phyloP scores from a whole-genome alignment of 2,329 filamentous ascomycete species.

The Colletotrichum endophyticum region DNA sequence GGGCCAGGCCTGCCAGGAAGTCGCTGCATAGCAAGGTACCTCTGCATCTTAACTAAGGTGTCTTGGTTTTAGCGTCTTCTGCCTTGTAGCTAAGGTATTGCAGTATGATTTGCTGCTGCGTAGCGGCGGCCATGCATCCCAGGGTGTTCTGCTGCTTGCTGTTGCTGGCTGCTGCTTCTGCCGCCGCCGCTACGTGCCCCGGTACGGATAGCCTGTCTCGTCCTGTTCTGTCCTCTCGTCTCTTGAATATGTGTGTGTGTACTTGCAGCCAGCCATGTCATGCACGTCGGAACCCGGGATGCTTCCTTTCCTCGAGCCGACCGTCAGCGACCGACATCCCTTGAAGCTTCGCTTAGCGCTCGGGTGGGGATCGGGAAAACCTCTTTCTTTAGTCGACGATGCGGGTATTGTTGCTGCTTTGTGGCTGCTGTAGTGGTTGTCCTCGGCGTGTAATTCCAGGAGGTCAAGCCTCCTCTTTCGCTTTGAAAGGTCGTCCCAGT shows the following conservation, averaged over 20 bases:
- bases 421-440: not conserved
- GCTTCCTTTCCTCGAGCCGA: conserved; percentile 1
- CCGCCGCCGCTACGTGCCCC: not conserved
- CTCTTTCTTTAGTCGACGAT: not conserved
- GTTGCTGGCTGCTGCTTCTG: not conserved
- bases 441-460: not conserved
- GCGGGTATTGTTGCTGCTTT: not conserved
- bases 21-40: not conserved
- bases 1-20: not conserved
- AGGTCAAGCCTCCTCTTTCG: not conserved
- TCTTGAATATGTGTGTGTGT: not conserved
- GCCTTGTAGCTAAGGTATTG: not conserved
- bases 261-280: not conserved
- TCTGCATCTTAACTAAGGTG: not conserved
- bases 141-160: not conserved
- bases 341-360: not conserved
- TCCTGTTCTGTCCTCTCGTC: not conserved
- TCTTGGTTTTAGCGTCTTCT: not conserved
- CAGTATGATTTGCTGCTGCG: not conserved
- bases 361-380: not conserved
- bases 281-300: not conserved
- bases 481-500: not conserved
- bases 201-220: not conserved
- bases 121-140: not conserved
- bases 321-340: not conserved